Percentiles rank a stretch among this genome's conserved stretches.
phyloP scores from a whole-genome alignment of 805 yeast genomes.

The Scheffersomyces lignosus region DNA sequence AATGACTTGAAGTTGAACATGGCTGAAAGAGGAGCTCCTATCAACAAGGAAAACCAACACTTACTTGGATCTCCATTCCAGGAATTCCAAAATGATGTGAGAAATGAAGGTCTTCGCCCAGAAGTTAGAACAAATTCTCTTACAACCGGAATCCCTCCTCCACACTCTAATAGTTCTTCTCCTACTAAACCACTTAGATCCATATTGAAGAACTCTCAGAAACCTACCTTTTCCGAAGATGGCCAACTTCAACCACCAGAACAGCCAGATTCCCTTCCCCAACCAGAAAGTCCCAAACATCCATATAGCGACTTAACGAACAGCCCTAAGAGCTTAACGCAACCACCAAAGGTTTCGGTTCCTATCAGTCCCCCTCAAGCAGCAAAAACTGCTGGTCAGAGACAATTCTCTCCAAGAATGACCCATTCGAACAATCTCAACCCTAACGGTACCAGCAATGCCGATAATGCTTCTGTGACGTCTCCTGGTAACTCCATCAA shows the following conservation, averaged over 20 bases:
- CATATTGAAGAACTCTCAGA: slow-evolving; percentile 28
- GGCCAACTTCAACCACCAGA: slow-evolving; percentile 1
- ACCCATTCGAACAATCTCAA: neutral
- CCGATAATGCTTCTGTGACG: slow-evolving; percentile 5
- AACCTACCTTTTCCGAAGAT: slow-evolving; percentile 6
- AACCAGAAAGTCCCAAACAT: neutral
- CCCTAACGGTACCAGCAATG: too few relatives aligned
- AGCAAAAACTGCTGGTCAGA: slow-evolving; percentile 1
- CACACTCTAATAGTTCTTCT: slow-evolving; percentile 6
- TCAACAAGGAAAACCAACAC: neutral
- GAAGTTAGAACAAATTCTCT: neutral
- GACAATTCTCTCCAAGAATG: neutral
- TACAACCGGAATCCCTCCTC: neutral
- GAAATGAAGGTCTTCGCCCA: neutral
- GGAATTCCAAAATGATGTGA: neutral
- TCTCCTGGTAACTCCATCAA: slow-evolving; percentile 37
- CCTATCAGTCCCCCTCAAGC: slow-evolving; percentile 1
- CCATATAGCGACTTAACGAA: slow-evolving; percentile 4
- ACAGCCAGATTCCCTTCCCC: slow-evolving; percentile 2
- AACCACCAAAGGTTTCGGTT: slow-evolving; percentile 11
- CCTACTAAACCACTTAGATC: slow-evolving; percentile 33
- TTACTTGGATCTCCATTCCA: neutral
- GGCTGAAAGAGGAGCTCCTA: neutral
- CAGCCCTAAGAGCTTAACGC: neutral
- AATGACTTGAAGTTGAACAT: neutral